Conservation (phyloP, 2,329 filamentous ascomycete species). For the Plenodomus tracheiphilus region DNA sequence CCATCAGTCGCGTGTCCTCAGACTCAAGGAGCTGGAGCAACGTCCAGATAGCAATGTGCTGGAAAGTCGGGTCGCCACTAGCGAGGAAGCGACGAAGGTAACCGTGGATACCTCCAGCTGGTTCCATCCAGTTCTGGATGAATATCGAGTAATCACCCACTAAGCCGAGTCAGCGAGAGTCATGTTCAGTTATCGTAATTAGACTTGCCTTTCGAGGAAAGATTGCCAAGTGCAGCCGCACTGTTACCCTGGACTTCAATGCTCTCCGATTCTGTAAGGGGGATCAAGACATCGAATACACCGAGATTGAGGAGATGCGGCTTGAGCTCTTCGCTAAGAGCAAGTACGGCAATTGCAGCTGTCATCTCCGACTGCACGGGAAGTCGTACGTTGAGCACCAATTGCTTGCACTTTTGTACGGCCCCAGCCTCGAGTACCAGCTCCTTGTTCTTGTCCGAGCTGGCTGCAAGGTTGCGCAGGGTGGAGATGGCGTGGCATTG, state of each 20-base stretch:
- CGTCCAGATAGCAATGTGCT: conserved; percentile 99
- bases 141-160: conserved; percentile 98
- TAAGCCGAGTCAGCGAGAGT: conserved; percentile 48
- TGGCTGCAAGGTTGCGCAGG: conserved; percentile 90
- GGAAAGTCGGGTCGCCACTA: conserved; percentile 94
- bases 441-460: conserved; percentile 96
- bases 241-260: conserved; percentile 99
- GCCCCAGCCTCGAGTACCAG: conserved; percentile 95
- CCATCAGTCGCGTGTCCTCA: conserved; percentile 86
- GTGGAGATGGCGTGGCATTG: conserved; percentile 99
- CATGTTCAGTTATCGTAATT: not conserved
- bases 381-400: conserved; percentile 89
- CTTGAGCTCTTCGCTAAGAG: conserved; percentile 94
- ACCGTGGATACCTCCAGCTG: conserved; percentile 91
- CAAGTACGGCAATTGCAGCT: conserved; percentile 95
- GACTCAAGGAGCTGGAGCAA: conserved; percentile 93
- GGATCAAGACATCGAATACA: conserved; percentile 95
- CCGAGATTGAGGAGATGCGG: conserved; percentile 85
- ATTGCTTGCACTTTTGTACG: conserved; percentile 97
- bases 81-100: conserved; percentile 92
- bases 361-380: conserved; percentile 99
- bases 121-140: conserved; percentile 89
- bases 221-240: conserved; percentile 89
- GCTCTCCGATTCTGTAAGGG: conserved; percentile 89
- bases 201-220: conserved; percentile 86